phyloP scores from a whole-genome alignment of 129 eudicot genomes.

The Logfia minima region DNA sequence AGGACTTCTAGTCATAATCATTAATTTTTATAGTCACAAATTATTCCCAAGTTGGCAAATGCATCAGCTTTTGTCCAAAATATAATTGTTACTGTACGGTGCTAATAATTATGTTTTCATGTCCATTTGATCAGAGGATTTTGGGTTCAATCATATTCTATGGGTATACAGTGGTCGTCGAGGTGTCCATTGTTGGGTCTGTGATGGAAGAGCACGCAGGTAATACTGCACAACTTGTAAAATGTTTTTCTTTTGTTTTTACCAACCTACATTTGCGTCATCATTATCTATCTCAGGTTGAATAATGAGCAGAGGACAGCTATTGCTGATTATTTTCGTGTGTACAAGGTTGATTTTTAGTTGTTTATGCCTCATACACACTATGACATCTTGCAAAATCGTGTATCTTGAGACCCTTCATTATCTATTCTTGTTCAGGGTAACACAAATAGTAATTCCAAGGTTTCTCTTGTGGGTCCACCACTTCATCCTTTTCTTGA shows the following conservation, averaged over 20 bases:
- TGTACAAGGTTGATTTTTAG: conserved; percentile 61
- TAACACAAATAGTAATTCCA: conserved; percentile 60
- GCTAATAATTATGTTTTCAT: neutral
- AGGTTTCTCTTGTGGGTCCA: conserved; percentile 57
- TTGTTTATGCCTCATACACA: neutral
- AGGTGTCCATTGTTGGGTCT: conserved; percentile 99
- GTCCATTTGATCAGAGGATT: conserved; percentile 60
- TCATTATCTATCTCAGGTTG: conserved; percentile 46
- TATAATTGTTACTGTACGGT: neutral
- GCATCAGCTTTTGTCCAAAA: neutral
- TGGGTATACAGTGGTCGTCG: conserved; percentile 99
- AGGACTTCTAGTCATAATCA: neutral
- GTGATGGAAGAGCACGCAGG: conserved; percentile 97
- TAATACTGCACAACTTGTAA: conserved; percentile 33
- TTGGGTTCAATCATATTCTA: conserved; percentile 85
- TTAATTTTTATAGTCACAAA: neutral
- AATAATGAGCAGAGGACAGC: conserved; percentile 86
- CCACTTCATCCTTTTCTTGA: conserved; percentile 70
- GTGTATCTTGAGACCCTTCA: conserved; percentile 1
- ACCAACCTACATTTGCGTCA: neutral
- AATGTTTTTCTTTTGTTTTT: neutral
- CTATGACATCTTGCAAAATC: neutral
- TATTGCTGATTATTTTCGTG: conserved; percentile 82
- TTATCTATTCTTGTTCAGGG: conserved; percentile 47
- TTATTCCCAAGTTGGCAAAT: neutral